A percentile compares a stretch with the other conserved stretches of the same genome.
These are phyloP conservation scores for Craterostigma plantagineum DNA, from an alignment of 257 asterid genomes.

Conservation along the genomic window DNA sequence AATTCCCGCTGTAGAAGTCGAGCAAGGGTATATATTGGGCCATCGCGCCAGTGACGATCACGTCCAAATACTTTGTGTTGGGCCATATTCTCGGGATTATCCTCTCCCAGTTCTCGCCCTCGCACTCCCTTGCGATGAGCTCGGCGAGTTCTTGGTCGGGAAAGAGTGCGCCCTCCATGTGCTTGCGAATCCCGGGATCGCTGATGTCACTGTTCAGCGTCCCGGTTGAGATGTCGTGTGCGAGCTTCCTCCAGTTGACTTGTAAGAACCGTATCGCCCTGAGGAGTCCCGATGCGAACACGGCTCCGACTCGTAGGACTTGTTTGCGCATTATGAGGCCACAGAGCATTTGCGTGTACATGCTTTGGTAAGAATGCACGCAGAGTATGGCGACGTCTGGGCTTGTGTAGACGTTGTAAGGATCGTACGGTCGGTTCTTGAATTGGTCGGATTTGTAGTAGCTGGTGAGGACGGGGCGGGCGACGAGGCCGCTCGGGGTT, in stretches of 20 bases:
- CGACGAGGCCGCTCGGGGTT: slow-evolving; percentile 62
- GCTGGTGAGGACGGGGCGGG: slow-evolving; percentile 77
- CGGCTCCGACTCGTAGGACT: slow-evolving; percentile 70
- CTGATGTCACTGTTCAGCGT: slow-evolving; percentile 27
- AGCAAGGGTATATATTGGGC: slow-evolving; percentile 73
- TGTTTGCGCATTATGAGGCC: slow-evolving; percentile 54
- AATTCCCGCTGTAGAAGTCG: slow-evolving; percentile 58
- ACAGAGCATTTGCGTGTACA: slow-evolving; percentile 76
- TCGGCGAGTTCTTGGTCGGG: slow-evolving; percentile 36
- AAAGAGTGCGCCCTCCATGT: slow-evolving; percentile 21
- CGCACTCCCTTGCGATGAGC: slow-evolving; percentile 31
- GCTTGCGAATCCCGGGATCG: slow-evolving; percentile 14
- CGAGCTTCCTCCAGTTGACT: slow-evolving; percentile 42
- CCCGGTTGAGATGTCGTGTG: slow-evolving; percentile 43
- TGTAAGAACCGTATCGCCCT: slow-evolving; percentile 62
- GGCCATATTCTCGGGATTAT: slow-evolving; percentile 77
- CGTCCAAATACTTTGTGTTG: slow-evolving; percentile 54
- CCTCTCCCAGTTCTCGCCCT: slow-evolving; percentile 48
- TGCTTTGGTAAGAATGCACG: slow-evolving; percentile 56
- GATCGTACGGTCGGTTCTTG: slow-evolving; percentile 52
- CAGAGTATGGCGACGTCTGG: slow-evolving; percentile 69
- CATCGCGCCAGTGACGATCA: slow-evolving; percentile 82
- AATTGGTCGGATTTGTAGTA: slow-evolving; percentile 67
- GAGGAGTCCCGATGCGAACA: slow-evolving; percentile 69
- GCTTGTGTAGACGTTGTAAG: slow-evolving; percentile 44